A percentile compares a stretch with the other conserved stretches of the same genome.
These are phyloP conservation scores for Guadua angustifolia DNA, from an alignment of 176 grass and related monocot genomes.

Conservation along the genomic window DNA sequence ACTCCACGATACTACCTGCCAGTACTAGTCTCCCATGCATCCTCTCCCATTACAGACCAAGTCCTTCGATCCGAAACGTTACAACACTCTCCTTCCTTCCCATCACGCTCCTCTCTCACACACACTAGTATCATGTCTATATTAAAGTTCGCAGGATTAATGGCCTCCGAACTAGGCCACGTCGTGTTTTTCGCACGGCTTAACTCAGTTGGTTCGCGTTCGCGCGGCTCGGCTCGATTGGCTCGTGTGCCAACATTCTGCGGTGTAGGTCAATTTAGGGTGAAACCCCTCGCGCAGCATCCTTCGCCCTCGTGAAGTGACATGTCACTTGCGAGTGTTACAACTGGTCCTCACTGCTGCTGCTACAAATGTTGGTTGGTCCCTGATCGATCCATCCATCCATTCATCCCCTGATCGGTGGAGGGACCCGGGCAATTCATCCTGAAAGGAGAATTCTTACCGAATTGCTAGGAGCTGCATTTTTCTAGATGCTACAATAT, in stretches of 20 bases:
- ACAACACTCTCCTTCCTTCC: not conserved
- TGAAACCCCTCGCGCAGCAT: not conserved
- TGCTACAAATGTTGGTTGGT: not conserved
- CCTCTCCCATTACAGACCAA: not conserved
- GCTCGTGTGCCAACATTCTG: not conserved
- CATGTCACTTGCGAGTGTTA: slow-evolving; percentile 6
- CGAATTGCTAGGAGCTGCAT: too few species aligned
- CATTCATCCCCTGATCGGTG: not conserved
- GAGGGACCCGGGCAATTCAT: not conserved
- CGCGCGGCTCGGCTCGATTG: too few species aligned
- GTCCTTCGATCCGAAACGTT: not conserved
- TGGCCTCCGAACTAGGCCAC: too few species aligned
- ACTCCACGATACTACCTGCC: too few species aligned
- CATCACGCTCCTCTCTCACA: not conserved
- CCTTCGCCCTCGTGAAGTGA: not conserved
- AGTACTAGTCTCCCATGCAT: not conserved
- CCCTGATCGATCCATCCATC: not conserved
- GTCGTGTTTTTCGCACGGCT: too few species aligned
- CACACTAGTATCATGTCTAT: too few species aligned
- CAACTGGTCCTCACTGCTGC: slow-evolving; percentile 1
- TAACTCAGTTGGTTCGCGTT: too few species aligned
- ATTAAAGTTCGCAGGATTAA: too few species aligned
- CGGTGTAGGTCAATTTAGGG: not conserved
- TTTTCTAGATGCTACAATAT: too few species aligned
- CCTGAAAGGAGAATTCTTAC: slow-evolving; percentile 22